Evolutionary conservation across 352 stramenopile genomes (phyloP).

Genomic region (Pythium plurisporium): DNA sequence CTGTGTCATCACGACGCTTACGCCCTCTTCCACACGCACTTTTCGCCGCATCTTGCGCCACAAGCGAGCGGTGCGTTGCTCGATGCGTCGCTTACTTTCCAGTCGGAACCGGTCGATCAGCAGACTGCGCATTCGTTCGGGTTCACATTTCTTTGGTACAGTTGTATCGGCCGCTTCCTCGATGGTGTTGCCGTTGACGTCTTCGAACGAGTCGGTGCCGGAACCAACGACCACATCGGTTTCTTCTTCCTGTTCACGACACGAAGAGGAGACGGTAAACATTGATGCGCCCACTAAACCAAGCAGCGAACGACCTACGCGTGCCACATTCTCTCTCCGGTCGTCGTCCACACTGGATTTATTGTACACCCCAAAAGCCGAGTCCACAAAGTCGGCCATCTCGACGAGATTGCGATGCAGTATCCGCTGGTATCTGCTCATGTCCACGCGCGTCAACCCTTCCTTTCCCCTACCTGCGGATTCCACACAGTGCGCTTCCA

Average conservation of each 20-base stretch:
- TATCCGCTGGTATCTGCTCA: constrained; percentile 66
- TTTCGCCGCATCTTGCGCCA: constrained; percentile 57
- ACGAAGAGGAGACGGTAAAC: too few species aligned
- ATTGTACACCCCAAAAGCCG: constrained; percentile 71
- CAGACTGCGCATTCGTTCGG: constrained; percentile 17
- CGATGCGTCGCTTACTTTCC: constrained; percentile 42
- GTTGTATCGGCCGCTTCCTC: constrained; percentile 5
- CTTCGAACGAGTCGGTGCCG: constrained; percentile 2
- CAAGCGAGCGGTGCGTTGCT: constrained; percentile 52
- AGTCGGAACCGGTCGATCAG: constrained; percentile 51
- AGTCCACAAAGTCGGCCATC: constrained; percentile 78
- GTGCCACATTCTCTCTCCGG: background rate
- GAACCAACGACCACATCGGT: too few species aligned
- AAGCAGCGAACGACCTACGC: background rate
- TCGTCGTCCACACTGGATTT: constrained; percentile 5
- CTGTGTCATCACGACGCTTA: constrained; percentile 43
- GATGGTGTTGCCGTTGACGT: constrained; percentile 14
- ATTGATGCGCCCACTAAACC: too few species aligned
- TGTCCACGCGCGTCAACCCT: background rate
- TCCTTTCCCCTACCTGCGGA: background rate
- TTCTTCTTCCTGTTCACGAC: background rate
- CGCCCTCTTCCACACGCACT: constrained; percentile 56
- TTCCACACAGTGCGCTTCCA: background rate
- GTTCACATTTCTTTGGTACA: background rate
- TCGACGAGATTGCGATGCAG: constrained; percentile 74